Evolutionary conservation across 192 early-diverging fungal species (phyloP), one percentile per base, ranked within the genome.

Genomic region (Coemansia furcata): DNA sequence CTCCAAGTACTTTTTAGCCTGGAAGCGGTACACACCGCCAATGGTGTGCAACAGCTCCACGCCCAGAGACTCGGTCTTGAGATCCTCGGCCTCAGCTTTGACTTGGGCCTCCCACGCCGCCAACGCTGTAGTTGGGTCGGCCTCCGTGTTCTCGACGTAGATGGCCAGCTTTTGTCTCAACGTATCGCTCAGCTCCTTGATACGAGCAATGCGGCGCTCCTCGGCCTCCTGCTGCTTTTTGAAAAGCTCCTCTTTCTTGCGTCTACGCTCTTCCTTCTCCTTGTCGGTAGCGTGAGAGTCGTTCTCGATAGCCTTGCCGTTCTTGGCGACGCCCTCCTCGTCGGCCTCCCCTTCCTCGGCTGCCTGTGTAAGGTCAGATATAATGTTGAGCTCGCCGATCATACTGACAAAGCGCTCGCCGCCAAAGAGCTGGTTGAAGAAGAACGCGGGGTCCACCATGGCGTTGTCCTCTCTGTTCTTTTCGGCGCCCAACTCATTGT

Each of bases 321-420:
- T 46, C 33, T 37, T 62, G n/a, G 65, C 37, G 63, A 63, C 54
- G 54, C 36, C 60, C 66, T 76, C 68, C 19, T 88, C 91, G 17
- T 86, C 84, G 17, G 46, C 26, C 61, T 84, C 83, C 0, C 84
- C 84, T 43, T 89, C 87, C 36, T 89, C 85, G 63, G 85, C 84
- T 67, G 93, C 93, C 47, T 94, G 91, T 55, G 87, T 88, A 80
- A 99, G 94, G 66, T 98, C 96, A 54, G 89, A 84, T 36, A 94
- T 95, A 68, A 99, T 96, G 19, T 93, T 95, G 60, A 99, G 94
- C 71, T 98, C 98, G 35, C 98, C 98, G 80, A 99, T 96, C 75
- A 98, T 91, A 77, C 93, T 91, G n/a, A 91, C 87, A 85, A 99
- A 99, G 54, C 92, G 90, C 72, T 98, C 98, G 37, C 96, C 96